A percentile compares a stretch with the other conserved stretches of the same genome.
Conservation (phyloP, 164 flowering plant species). For the Vitis labrusca region DNA sequence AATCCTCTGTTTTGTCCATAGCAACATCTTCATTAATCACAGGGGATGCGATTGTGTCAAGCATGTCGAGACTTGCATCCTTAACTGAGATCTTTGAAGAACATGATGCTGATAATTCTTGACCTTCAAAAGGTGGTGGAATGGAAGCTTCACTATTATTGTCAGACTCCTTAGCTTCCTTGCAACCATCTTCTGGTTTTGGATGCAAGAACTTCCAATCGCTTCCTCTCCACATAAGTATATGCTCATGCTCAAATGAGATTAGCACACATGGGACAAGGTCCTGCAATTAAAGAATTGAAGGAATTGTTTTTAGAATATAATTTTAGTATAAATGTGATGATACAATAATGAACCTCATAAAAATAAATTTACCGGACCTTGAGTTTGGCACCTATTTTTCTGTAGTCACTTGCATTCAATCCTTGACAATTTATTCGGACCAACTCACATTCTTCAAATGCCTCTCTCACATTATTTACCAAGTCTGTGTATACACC, state of each 20-base stretch:
- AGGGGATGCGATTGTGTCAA: neutral
- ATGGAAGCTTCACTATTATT: constrained; percentile 11
- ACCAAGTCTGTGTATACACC: constrained; percentile 74
- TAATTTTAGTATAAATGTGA: neutral
- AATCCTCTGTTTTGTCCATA: constrained; percentile 15
- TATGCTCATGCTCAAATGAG: constrained; percentile 80
- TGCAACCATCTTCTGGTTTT: constrained; percentile 20
- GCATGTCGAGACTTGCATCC: constrained; percentile 7
- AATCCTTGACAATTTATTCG: constrained; percentile 81
- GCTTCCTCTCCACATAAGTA: constrained; percentile 88
- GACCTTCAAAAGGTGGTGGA: constrained; percentile 18
- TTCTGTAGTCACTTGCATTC: constrained; percentile 73
- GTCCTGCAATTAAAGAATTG: constrained; percentile 53
- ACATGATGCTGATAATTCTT: constrained; percentile 21
- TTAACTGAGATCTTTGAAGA: constrained; percentile 4
- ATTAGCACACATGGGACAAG: constrained; percentile 85
- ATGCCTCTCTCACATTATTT: constrained; percentile 75
- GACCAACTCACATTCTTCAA: constrained; percentile 90
- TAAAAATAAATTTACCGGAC: constrained; percentile 25
- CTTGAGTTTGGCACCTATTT: constrained; percentile 89
- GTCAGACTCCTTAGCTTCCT: constrained; percentile 18
- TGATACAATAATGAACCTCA: neutral
- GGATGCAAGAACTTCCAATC: constrained; percentile 69
- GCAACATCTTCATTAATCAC: constrained; percentile 14
- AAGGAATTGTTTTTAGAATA: neutral